A percentile compares a stretch with the other conserved stretches of the same genome.
These are phyloP conservation scores for Phoma sp. DNA, from an alignment of 2,329 filamentous ascomycete genomes.

Conservation along the genomic window DNA sequence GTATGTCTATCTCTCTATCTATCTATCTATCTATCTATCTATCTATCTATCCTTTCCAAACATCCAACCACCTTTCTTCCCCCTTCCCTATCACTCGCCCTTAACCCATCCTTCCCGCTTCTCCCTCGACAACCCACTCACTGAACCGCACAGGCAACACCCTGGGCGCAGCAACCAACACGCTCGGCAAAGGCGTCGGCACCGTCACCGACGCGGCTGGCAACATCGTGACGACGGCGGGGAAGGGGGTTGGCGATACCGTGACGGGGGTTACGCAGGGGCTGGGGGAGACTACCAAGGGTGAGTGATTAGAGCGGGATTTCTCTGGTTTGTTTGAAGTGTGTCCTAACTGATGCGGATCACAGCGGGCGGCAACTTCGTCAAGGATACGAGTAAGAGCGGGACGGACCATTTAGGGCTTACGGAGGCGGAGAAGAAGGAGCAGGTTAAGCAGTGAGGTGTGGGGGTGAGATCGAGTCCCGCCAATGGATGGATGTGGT, in stretches of 20 bases:
- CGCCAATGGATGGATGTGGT: background rate
- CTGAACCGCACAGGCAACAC: conserved; percentile 36
- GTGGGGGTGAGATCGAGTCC: too few relatives aligned
- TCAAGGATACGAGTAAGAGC: conserved; percentile 37
- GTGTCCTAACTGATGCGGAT: too few relatives aligned
- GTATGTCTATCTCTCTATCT: conserved; percentile 19
- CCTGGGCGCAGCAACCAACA: conserved; percentile 42
- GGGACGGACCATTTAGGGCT: conserved; percentile 31
- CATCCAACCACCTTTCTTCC: background rate
- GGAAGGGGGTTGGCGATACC: conserved; percentile 46
- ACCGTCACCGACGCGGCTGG: conserved; percentile 40
- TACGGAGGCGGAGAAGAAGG: conserved; percentile 23
- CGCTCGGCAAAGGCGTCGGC: conserved; percentile 41
- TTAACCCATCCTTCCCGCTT: too few relatives aligned
- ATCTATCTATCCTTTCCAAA: background rate
- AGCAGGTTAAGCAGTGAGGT: background rate
- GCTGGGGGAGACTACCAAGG: conserved; percentile 44
- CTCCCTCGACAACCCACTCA: background rate
- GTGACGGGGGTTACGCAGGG: conserved; percentile 43
- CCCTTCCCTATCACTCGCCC: too few relatives aligned
- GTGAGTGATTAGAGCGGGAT: conserved; percentile 16
- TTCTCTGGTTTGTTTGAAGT: too few relatives aligned
- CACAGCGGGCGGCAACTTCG: conserved; percentile 37
- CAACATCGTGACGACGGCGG: conserved; percentile 39
- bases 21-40: background rate